phyloP scores from a whole-genome alignment of 1,284 basidiomycete genomes.

The Xerocomus minutiporus region DNA sequence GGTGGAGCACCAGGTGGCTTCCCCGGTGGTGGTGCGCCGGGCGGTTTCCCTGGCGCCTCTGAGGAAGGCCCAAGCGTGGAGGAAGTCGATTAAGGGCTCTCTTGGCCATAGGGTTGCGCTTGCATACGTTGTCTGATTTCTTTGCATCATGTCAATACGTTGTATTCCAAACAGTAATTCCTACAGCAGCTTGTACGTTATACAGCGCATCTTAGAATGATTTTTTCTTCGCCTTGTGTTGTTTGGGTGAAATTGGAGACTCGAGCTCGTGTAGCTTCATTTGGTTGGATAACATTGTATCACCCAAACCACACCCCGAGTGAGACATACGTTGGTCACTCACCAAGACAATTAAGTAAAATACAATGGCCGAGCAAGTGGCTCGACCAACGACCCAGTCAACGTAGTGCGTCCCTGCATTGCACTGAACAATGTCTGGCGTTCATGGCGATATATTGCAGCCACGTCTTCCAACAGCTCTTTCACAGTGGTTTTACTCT shows the following conservation, averaged over 20 bases:
- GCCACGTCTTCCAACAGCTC: too few species aligned
- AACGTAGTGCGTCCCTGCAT: slow-evolving; percentile 23
- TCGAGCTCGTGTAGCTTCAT: too few species aligned
- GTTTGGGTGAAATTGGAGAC: too few species aligned
- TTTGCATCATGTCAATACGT: slow-evolving; percentile 30
- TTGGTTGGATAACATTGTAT: too few species aligned
- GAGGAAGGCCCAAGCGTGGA: slow-evolving; percentile 86
- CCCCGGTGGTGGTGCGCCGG: slow-evolving; percentile 49
- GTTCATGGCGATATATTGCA: neutral
- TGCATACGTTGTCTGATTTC: slow-evolving; percentile 21
- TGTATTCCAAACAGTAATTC: slow-evolving; percentile 33
- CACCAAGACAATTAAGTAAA: neutral
- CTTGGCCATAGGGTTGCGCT: neutral
- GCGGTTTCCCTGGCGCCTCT: slow-evolving; percentile 49
- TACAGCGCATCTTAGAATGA: slow-evolving; percentile 23
- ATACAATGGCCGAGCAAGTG: slow-evolving; percentile 24
- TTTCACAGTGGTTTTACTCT: slow-evolving; percentile 38
- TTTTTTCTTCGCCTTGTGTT: too few species aligned
- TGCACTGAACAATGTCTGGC: neutral
- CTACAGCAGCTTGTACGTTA: slow-evolving; percentile 31
- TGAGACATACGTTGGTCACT: neutral
- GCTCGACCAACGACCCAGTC: slow-evolving; percentile 21
- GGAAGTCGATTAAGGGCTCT: slow-evolving; percentile 67
- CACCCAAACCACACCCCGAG: neutral
- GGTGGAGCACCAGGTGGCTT: slow-evolving; percentile 49